Evolutionary conservation across 2,329 filamentous ascomycete species (phyloP).

Genomic region (Calonectria leucothoes): DNA sequence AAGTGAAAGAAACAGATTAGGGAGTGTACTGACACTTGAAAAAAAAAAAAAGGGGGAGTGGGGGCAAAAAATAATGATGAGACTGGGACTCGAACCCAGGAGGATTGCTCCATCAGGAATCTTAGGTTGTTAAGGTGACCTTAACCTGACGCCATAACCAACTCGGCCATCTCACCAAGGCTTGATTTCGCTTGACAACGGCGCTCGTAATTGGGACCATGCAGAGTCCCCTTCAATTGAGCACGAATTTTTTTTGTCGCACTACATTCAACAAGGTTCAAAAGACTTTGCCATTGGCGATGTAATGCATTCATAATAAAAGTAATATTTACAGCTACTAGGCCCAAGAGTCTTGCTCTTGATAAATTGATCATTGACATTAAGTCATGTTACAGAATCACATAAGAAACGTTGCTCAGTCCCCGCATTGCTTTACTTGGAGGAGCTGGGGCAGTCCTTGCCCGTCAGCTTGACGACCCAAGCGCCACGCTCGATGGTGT

Average conservation of each 20-base stretch:
- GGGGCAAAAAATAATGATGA: no score
- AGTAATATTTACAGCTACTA: neutral
- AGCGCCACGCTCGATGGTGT: slow-evolving; percentile 63
- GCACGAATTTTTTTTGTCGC: neutral
- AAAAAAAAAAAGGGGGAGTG: neutral
- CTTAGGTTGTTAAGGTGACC: slow-evolving; percentile 3
- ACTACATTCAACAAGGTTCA: no score
- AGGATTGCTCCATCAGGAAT: slow-evolving; percentile 7
- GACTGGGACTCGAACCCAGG: slow-evolving; percentile 7
- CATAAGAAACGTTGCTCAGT: neutral
- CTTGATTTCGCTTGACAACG: neutral
- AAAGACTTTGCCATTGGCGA: neutral
- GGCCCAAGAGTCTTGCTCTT: neutral
- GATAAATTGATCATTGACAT: neutral
- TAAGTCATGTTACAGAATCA: neutral
- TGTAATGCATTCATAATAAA: neutral
- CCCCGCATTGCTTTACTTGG: neutral
- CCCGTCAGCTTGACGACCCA: slow-evolving; percentile 56
- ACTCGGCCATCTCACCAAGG: slow-evolving; percentile 2
- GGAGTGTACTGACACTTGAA: neutral
- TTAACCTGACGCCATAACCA: slow-evolving; percentile 10
- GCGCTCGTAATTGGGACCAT: neutral
- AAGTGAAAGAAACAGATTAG: neutral
- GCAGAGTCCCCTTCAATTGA: neutral
- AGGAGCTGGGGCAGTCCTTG: slow-evolving; percentile 22